Base-by-base conservation (phyloP, 192 early-diverging fungal species). In the Phycomyces blakesleeanus region DNA sequence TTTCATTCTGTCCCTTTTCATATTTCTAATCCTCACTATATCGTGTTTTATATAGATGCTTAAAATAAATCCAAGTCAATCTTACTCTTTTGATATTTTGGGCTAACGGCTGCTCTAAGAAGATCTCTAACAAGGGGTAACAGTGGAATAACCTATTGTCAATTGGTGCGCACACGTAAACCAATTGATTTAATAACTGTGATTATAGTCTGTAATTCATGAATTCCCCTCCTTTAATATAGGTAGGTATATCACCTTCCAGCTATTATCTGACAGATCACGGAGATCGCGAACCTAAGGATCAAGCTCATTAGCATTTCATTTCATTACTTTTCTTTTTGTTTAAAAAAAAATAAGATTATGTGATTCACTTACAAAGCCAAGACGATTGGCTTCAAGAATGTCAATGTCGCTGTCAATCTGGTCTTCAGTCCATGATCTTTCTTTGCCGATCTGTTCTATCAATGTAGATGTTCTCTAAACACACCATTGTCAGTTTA, bases 41-140 rank as follows among this genome's bases (percentile, higher is more conserved):
- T 63, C 47, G 47, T 68, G 69, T 53, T 69, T 72, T 37, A 63
- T 63, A 54, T 51, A 60, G 39, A 62, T 71, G 38, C 38, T 59
- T 55, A 51, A 20, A 47, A 21, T 44, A 50, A 20, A 26, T 4
- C 29, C 16, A 21, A 5, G 11, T 37, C 10, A 14, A 20, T n/a
- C 22, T 55, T 25, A n/a, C 15, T 61, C 5, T 65, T 67, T 61
- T 62, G 54, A 53, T 57, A 39, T 27, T 66, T 58, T 39, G 73
- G 73, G 56, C 73, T 63, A n/a, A 81, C 59, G 15, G 80, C 71
- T 0, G 68, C 57, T 41, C 72, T 75, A 47, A 81, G 68, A 5
- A 81, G 64, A 47, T 81, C 80, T 57, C 78, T 81, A 0, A 81
- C 80, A 38, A 81, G 42, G 4, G 80, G 80, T 21, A 81, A 56